Base-by-base conservation (phyloP, 306 rosid species). In the Malus fusca region DNA sequence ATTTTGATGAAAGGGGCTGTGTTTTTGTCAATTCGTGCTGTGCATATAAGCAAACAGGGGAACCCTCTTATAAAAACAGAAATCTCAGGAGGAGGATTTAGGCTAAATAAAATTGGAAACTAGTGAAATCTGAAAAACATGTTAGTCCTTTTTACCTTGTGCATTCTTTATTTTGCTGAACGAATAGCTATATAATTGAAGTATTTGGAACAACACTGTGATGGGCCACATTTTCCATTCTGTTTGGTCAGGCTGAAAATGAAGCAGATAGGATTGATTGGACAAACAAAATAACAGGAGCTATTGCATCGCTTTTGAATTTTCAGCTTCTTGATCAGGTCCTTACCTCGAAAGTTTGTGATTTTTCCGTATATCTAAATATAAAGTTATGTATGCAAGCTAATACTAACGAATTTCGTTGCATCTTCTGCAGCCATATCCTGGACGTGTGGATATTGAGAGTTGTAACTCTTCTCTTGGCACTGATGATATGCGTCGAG, bases 241-340 rank as follows among this genome's bases (percentile, higher is more conserved):
- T 79, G 33, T 69, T 87, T 82, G 61, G 44, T 75, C 89, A 95
- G 99, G 97, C 97, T 42, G 98, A 95, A 85, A 95, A 90, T 79
- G 98, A 95, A 83, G 97, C 91, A 59, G 98, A 92, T 88, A 92
- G 93, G 91, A 87, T 83, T 91, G 98, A 92, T 82, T 95, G 97
- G 98, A 83, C 85, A 76, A 88, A 85, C 84, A 95, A 92, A 84
- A 85, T 95, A 71, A 84, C 90, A 17, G 93, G 89, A 84, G 97
- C 93, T 72, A 90, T 95, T 77, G 64, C 95, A 43, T 87, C 91
- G 3, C 90, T 88, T 75, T 81, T 95, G 84, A 95, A 81, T 86
- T 92, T 88, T 79, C 95, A 89, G 79, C 82, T 95, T 89, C 96
- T 92, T 82, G 92, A 84, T 68, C 90, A 95, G 99, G 99, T 95